phyloP scores from a whole-genome alignment of 345 rosid genomes.

The Hibiscus syriacus region DNA sequence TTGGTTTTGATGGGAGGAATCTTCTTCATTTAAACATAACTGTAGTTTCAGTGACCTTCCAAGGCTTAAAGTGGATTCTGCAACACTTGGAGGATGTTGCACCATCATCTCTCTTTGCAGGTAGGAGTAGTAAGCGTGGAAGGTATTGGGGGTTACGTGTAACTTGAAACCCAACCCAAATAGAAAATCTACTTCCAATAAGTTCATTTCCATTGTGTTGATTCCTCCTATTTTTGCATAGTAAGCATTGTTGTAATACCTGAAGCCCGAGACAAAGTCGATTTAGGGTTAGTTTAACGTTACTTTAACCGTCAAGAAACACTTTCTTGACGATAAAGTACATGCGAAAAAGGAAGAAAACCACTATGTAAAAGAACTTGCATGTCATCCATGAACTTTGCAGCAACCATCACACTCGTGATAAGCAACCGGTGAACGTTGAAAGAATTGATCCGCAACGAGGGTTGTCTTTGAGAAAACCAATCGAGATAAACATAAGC shows the following conservation, averaged over 20 bases:
- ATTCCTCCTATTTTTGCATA: conserved; percentile 85
- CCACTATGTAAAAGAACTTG: conserved; percentile 27
- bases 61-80: conserved; percentile 22
- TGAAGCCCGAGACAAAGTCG: not conserved
- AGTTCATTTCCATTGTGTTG: conserved; percentile 52
- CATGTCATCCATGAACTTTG: conserved; percentile 93
- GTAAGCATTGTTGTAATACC: not conserved
- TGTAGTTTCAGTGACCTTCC: conserved; percentile 29
- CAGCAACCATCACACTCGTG: conserved; percentile 80
- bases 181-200: conserved; percentile 41
- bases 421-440: conserved; percentile 85
- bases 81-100: conserved; percentile 25
- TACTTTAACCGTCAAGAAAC: too few relatives aligned
- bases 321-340: too few relatives aligned
- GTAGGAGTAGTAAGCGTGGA: conserved; percentile 23
- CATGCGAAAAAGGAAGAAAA: not conserved
- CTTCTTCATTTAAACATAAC: conserved; percentile 57
- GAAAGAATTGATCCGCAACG: conserved; percentile 72
- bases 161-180: conserved; percentile 75
- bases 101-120: conserved; percentile 46
- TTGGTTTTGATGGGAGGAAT: conserved; percentile 58
- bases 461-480: conserved; percentile 64
- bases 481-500: conserved; percentile 88
- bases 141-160: conserved; percentile 67
- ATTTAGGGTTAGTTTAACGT: not conserved